Percentiles rank a stretch among this genome's conserved stretches.
These are phyloP conservation scores for Cinnamomum micranthum DNA, from an alignment of 164 flowering plant genomes.

Conservation along the genomic window DNA sequence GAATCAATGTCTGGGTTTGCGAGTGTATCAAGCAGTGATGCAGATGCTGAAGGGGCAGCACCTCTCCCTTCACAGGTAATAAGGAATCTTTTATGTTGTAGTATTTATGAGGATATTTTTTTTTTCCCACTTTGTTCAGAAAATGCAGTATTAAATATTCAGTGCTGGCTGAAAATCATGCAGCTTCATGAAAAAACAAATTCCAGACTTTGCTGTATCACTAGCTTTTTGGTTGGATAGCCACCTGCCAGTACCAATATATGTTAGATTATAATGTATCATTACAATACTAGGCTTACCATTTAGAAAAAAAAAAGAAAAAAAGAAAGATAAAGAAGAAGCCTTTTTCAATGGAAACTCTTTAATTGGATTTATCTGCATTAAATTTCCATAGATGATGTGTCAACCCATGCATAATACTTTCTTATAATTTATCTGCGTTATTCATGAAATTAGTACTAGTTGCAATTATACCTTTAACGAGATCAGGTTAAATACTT, in stretches of 20 bases:
- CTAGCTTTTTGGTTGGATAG: background rate
- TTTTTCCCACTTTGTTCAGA: background rate
- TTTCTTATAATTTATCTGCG: too few species aligned
- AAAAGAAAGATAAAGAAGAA: background rate
- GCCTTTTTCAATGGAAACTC: background rate
- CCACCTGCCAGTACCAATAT: background rate
- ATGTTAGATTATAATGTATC: background rate
- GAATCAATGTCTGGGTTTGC: constrained; percentile 9
- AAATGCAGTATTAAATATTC: background rate
- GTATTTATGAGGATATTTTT: background rate
- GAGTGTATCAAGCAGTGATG: constrained; percentile 29
- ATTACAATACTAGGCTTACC: too few species aligned
- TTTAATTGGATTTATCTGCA: too few species aligned
- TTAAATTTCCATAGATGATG: too few species aligned
- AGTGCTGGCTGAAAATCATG: background rate
- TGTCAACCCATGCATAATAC: too few species aligned
- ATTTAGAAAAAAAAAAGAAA: too few species aligned
- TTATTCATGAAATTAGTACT: too few species aligned
- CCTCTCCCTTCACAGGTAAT: constrained; percentile 18
- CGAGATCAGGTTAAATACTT: too few species aligned
- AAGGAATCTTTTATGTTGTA: background rate
- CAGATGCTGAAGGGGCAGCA: constrained; percentile 26
- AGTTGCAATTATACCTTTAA: too few species aligned
- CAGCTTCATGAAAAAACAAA: background rate
- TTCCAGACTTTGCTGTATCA: background rate